phyloP scores from a whole-genome alignment of 1,139 yeast genomes.

The Saccharomyces pastorianus region DNA sequence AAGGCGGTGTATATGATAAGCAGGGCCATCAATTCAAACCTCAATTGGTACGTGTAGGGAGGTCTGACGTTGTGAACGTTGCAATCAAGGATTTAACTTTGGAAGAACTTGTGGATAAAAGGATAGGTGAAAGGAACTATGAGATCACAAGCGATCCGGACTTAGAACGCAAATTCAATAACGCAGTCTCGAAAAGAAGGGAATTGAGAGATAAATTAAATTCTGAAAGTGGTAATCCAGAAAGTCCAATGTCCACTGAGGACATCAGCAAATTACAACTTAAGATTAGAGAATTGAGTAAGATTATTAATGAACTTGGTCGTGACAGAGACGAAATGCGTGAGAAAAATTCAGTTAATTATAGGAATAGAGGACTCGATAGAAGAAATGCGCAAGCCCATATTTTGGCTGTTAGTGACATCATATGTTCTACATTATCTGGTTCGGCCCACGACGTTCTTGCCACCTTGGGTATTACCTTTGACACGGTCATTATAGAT shows the following conservation, averaged over 20 bases:
- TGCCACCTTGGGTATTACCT: conserved; percentile 62
- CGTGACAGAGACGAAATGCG: conserved; percentile 70
- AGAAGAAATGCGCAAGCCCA: conserved; percentile 66
- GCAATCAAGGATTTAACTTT: conserved; percentile 77
- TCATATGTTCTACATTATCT: conserved; percentile 86
- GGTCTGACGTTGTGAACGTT: conserved; percentile 80
- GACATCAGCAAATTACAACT: conserved; percentile 40
- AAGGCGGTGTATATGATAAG: conserved; percentile 56
- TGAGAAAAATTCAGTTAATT: conserved; percentile 58
- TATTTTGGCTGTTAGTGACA: conserved; percentile 68
- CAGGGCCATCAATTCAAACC: conserved; percentile 57
- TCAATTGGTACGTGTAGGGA: conserved; percentile 74
- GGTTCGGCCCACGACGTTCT: conserved; percentile 91
- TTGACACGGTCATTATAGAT: conserved; percentile 89
- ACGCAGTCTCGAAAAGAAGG: conserved; percentile 24
- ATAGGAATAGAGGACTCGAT: conserved; percentile 71
- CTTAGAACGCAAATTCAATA: conserved; percentile 26
- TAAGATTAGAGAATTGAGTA: conserved; percentile 49
- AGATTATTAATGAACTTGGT: conserved; percentile 60
- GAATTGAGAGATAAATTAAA: conserved; percentile 22
- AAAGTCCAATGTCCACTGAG: conserved; percentile 25
- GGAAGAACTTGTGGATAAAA: conserved; percentile 77
- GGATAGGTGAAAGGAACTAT: conserved; percentile 41
- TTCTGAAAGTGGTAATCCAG: conserved; percentile 26
- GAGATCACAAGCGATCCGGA: conserved; percentile 32